Base-by-base conservation (phyloP, 2,329 filamentous ascomycete genomes). In the Remersonia thermophila region DNA sequence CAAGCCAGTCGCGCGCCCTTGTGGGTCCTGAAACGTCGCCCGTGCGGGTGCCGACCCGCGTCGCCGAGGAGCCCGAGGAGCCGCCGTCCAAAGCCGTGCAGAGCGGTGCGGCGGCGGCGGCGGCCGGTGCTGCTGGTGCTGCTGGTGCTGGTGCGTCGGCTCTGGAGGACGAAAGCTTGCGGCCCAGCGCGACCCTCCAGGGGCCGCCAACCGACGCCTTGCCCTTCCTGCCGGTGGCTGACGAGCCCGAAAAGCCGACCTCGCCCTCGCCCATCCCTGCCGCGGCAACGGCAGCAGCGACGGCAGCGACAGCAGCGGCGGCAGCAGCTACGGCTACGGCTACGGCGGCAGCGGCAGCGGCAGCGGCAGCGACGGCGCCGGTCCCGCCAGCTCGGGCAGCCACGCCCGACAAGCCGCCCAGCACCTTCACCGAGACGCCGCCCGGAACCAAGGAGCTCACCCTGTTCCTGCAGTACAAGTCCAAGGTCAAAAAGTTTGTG, bases 401-500 rank as follows among this genome's bases (percentile, higher is more conserved):
- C 3, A 61, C 62, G 1, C 60, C 61, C 2, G 64, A 69, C 33
- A 57, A 63, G 41, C 72, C 67, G 38, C 63, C 67, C 18, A 64
- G 67, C 35, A 68, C 69, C 29, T 75, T 73, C 20, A 65, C 74
- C 15, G 77, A 80, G 29, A 66, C 69, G 0, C 85, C 84, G 7
- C 78, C 81, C 26, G 66, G 66, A 7, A 80, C 78, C 7, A 94
- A 94, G 54, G 86, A 95, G 48, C 67, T 98, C 34, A 96, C 89
- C 0, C 64, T 98, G 27, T 98, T 96, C 56, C 59, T 96, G 42
- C 89, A 96, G 59, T 95, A 96, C 63, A 94, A 93, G 56, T 91
- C 82, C 49, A 91, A 91, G 55, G 87, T 96, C 49, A 96, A 95
- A 61, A 96, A 96, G 56, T 93, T 93, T 54, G 77, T 94, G 12